Conservation (phyloP, 257 asterid genomes). For the Gentiana dahurica region DNA sequence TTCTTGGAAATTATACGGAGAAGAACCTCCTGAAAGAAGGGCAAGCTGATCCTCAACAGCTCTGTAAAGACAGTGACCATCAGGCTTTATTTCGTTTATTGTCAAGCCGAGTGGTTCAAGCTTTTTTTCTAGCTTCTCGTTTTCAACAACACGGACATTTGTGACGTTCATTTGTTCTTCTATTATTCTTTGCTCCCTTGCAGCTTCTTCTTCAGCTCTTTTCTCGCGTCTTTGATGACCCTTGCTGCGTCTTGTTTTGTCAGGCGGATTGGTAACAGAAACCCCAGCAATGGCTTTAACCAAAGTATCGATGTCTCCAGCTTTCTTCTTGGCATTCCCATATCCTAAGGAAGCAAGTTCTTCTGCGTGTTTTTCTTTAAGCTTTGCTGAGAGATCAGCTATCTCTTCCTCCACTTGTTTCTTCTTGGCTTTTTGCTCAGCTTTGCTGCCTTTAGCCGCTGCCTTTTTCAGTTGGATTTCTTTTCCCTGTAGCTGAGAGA, state of each 20-base stretch:
- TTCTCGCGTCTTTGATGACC: conserved; percentile 66
- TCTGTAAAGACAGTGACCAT: conserved; percentile 92
- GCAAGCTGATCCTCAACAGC: conserved; percentile 91
- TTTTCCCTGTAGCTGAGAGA: conserved; percentile 63
- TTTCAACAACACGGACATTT: conserved; percentile 56
- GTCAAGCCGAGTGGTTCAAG: conserved; percentile 79
- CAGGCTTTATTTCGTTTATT: conserved; percentile 78
- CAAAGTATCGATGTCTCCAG: conserved; percentile 53
- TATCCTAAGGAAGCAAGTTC: conserved; percentile 78
- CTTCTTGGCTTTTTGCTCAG: conserved; percentile 96
- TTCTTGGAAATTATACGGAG: conserved; percentile 57
- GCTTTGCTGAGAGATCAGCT: conserved; percentile 46
- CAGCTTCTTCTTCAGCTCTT: conserved; percentile 91
- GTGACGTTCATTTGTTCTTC: conserved; percentile 75
- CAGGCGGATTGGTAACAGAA: conserved; percentile 43
- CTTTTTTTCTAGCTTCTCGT: conserved; percentile 50
- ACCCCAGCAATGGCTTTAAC: conserved; percentile 91
- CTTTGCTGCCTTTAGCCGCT: conserved; percentile 96
- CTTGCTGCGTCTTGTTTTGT: conserved; percentile 69
- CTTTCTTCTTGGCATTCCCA: conserved; percentile 21
- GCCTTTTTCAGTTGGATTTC: conserved; percentile 77
- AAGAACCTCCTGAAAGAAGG: conserved; percentile 44
- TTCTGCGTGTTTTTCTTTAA: conserved; percentile 60
- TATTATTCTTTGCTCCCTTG: conserved; percentile 82
- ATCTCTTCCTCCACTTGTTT: conserved; percentile 94